Base-by-base conservation (phyloP, 2,329 filamentous ascomycete species). In the Colletotrichum simmondsii region DNA sequence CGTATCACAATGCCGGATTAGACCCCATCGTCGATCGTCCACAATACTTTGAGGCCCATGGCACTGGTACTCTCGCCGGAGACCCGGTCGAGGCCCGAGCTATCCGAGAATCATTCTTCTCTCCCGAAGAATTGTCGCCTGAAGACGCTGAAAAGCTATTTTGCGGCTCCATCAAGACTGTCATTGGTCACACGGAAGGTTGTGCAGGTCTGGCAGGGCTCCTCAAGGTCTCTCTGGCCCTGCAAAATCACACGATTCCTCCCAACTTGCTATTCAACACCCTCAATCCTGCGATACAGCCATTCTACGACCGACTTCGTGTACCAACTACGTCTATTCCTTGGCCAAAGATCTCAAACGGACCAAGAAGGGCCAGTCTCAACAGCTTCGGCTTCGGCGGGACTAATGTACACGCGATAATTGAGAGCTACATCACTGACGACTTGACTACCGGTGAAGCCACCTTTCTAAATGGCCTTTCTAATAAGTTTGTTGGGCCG, bases 31-130 rank as follows among this genome's bases (percentile, higher is more conserved):
- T 83, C 37, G 76, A 75, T 59, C 42, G 79, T 5, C 75, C 73
- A 2, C 71, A 66, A 5, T 84, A 82, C 61, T 78, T 85, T 64
- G 84, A 86, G 74, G 79, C 80, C 12, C 83, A 81, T 61, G 85
- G 84, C 2, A 87, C 87, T 0, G 86, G 85, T 3, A 88, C 86
- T 2, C 76, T 79, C 22, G 83, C 83, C 12, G 87, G 87, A 1
- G 87, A 88, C 66, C 83, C 83, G 0, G 76, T 82, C 2, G 86
- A 87, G 64, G 86, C 89, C 49, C 87, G 60, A 0, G 83, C 82
- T 0, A 78, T 87, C 3, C 5, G 37, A 64, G 49, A 60, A 53
- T 32, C 75, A 65, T 32, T 78, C 79, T 10, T 54, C 63, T 32
- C 30, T 32, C 30, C 30, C 8, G 3, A 2, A 32, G 10, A n/a